Base-by-base conservation (phyloP, 208 protist species). In the Leishmania major region DNA sequence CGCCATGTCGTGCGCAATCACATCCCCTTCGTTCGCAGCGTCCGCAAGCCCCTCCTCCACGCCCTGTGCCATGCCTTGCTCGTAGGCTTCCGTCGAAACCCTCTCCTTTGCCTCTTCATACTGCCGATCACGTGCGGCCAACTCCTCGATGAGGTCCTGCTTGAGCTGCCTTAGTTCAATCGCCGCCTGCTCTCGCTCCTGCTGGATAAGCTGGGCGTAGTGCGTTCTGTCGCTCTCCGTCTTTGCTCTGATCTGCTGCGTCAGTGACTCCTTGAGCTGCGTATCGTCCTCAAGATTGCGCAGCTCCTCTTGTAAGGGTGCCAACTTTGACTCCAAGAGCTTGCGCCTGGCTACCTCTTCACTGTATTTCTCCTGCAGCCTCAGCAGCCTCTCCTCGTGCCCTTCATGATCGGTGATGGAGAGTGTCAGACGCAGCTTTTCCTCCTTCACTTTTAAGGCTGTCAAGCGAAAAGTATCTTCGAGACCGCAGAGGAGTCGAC, bases 141-240 rank as follows among this genome's bases (percentile, higher is more conserved):
- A 51, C 74, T 96, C 93, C 43, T 88, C 88, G 37, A 95, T 72
- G 57, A 96, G 77, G 66, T 94, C 91, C 60, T 93, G 85, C 55
- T 92, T 85, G 80, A 96, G 80, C 70, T 93, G 89, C 62, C 87
- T 81, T 73, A 96, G 73, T 77, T 96, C 93, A 40, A 74, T 79
- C 28, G 88, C 37, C 17, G 90, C 87, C 66, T 95, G 89, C 49
- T 84, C 82, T 25, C 91, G 67, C 75, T 96, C 93, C 55, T 94
- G 89, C 72, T 95, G 90, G 62, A 96, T 76, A 74, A 96, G 77
- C 60, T 90, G 85, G 6, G 78, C 85, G 81, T 93, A 96, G 78
- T 95, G 88, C 31, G 87, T 55, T 11, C 84, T 84, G 80, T 96
- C 93, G 74, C 77, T 89, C 53, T 96, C 89, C 75, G 92, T 92